Base-by-base conservation (phyloP, 2,329 filamentous ascomycete species). In the Aureobasidium sp. region DNA sequence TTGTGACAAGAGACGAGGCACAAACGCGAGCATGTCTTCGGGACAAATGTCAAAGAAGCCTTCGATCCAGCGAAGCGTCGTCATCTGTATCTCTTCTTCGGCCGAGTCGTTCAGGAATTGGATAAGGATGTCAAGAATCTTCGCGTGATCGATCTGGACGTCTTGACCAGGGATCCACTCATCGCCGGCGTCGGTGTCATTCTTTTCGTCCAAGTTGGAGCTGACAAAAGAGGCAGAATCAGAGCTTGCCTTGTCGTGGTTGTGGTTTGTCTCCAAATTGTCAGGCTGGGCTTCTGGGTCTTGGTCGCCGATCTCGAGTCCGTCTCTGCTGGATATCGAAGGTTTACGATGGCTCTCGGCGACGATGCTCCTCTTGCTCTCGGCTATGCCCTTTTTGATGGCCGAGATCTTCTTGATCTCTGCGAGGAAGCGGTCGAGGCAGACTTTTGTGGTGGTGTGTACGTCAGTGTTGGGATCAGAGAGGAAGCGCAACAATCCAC, bases 131-230 rank as follows among this genome's bases (percentile, higher is more conserved):
- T 95, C 90, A 52, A 99, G 78, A 39, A 99, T 96, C 67, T 88
- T 90, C 64, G 90, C 87, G 74, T 96, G 90, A 74, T 97, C 93
- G 65, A 99, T 90, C 63, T 95, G 88, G 8, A 97, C 91, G 73
- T 99, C 94, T 75, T 99, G 94, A 0, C 95, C 94, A 0, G 95
- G 95, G 49, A 97, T 87, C 91, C 93, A 99, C 71, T 97, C 94
- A 64, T 92, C 92, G 68, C 96, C 92, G 48, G 84, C 86, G 64
- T 85, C 86, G 17, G 66, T 67, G 17, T 64, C 67, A 20, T 67
- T 66, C 17, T 65, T 65, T 14, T 70, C 68, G 2, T 80, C 79
- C n/a, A 79, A 79, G 34, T 78, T 78, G 20, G 75, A 76, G 25
- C 81, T 79, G 15, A 83, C 82, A 11, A 84, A 84, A 52, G 79